These are phyloP conservation scores for Xanthoconium stramineum DNA, from an alignment of 768 basidiomycete genomes.

Conservation along the genomic window DNA sequence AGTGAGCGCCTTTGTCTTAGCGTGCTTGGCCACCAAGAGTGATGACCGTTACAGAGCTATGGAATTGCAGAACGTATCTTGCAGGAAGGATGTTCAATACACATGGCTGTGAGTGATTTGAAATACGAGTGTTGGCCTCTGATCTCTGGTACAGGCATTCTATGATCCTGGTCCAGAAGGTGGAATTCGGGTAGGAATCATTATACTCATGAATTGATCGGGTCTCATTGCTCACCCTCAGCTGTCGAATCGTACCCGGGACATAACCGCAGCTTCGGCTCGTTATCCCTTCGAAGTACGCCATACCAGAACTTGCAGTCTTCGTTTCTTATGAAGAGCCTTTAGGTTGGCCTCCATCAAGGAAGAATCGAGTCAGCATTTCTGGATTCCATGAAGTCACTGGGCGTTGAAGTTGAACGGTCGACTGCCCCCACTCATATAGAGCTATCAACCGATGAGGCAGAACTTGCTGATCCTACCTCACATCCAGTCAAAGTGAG, in stretches of 20 bases:
- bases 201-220: neutral
- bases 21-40: neutral
- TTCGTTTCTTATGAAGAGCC: neutral
- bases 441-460: constrained; percentile 27
- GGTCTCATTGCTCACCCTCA: constrained; percentile 22
- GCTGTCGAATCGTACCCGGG: constrained; percentile 60
- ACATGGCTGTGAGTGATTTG: constrained; percentile 52
- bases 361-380: constrained; percentile 15
- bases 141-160: constrained; percentile 52
- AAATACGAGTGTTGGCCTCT: neutral
- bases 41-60: constrained; percentile 52
- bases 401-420: constrained; percentile 27
- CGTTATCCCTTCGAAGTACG: constrained; percentile 69
- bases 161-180: constrained; percentile 64
- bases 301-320: neutral
- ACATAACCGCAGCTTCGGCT: constrained; percentile 57
- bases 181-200: constrained; percentile 50
- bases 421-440: constrained; percentile 29
- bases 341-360: constrained; percentile 33
- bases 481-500: constrained; percentile 24
- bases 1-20: constrained; percentile 18
- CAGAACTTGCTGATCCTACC: constrained; percentile 18
- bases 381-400: neutral
- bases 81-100: constrained; percentile 60
- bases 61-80: constrained; percentile 64